These are phyloP conservation scores for Filosporella fistucella DNA, from an alignment of 495 filamentous ascomycete species.

Conservation along the genomic window DNA sequence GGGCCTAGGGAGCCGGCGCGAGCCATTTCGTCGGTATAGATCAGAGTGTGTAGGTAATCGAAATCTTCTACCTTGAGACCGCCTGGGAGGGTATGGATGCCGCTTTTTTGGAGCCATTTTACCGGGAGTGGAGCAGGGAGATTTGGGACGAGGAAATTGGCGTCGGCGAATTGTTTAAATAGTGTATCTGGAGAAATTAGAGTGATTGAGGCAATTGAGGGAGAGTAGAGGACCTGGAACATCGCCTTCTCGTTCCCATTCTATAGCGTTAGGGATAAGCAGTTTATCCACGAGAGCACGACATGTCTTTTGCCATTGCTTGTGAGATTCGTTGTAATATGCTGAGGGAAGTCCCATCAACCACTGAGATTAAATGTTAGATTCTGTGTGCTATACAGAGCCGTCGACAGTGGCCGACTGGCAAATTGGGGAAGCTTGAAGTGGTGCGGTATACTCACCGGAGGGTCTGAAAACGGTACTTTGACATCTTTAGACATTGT, in stretches of 20 bases:
- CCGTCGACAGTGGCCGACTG: too few relatives aligned
- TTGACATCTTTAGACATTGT: slow-evolving; percentile 12
- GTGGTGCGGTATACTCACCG: too few relatives aligned
- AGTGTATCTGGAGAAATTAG: slow-evolving; percentile 48
- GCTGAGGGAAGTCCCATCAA: slow-evolving; percentile 64
- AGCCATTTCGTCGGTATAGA: slow-evolving; percentile 66
- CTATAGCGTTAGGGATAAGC: slow-evolving; percentile 54
- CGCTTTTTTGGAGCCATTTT: slow-evolving; percentile 58
- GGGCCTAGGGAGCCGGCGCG: slow-evolving; percentile 62
- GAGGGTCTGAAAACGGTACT: slow-evolving; percentile 70
- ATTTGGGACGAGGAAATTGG: slow-evolving; percentile 60
- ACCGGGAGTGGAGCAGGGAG: slow-evolving; percentile 65
- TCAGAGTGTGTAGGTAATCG: slow-evolving; percentile 66
- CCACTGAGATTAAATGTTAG: too few relatives aligned
- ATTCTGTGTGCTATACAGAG: too few relatives aligned
- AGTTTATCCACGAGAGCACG: slow-evolving; percentile 58
- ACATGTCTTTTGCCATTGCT: slow-evolving; percentile 61
- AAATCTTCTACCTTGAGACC: slow-evolving; percentile 67
- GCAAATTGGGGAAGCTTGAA: too few relatives aligned
- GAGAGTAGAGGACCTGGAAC: slow-evolving; percentile 51
- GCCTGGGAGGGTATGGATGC: slow-evolving; percentile 61
- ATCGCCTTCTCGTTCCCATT: slow-evolving; percentile 58
- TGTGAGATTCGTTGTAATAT: slow-evolving; percentile 59
- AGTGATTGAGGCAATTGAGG: slow-evolving; percentile 40
- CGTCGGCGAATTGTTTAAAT: slow-evolving; percentile 52